Evolutionary conservation across 257 asterid genomes (phyloP), one percentile per base, ranked within the genome.

Genomic region (Phtheirospermum japonicum): DNA sequence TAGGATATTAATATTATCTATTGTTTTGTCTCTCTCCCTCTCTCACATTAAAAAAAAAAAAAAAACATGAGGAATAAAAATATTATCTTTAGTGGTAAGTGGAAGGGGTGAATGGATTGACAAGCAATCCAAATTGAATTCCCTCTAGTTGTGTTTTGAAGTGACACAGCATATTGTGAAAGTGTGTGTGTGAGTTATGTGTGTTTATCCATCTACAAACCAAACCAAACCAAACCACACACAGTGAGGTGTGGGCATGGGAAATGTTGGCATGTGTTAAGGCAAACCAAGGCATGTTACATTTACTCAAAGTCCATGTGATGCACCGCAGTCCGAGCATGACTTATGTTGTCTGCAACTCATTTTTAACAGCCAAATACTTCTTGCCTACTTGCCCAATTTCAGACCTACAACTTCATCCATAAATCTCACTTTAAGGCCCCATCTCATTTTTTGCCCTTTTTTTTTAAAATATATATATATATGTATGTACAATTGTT

Each of bases 291-390:
- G 75, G 73, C 83, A 76, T 76, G 83, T 78, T 75, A 75, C 73
- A 52, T 56, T 66, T 63, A 61, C 45, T 66, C 78, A n/a, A 80
- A 79, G 63, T 79, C 77, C 90, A 89, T 82, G 97, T 86, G 95
- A 89, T 77, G 77, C 76, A 73, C 63, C 75, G n/a, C 76, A 72
- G 79, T 72, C 76, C 28, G 3, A 23, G 28, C 28, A 23, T 23
- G 28, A 80, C 77, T 71, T 74, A 30, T 73, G 85, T 76, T 87
- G 88, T 74, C 85, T 71, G 70, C 58, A 72, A 73, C 81, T 31
- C 49, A 37, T 33, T 66, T 48, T 67, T 66, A 71, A 65, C 79
- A 75, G 60, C 75, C 83, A 69, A 83, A 79, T 73, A 70, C 49
- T 6, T 39, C 69, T 82, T 75, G 77, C 74, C 85, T 74, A 71